A percentile compares a stretch with the other conserved stretches of the same genome.
Conservation (phyloP, 2,329 filamentous ascomycete genomes). For the Penicillium digitatum region DNA sequence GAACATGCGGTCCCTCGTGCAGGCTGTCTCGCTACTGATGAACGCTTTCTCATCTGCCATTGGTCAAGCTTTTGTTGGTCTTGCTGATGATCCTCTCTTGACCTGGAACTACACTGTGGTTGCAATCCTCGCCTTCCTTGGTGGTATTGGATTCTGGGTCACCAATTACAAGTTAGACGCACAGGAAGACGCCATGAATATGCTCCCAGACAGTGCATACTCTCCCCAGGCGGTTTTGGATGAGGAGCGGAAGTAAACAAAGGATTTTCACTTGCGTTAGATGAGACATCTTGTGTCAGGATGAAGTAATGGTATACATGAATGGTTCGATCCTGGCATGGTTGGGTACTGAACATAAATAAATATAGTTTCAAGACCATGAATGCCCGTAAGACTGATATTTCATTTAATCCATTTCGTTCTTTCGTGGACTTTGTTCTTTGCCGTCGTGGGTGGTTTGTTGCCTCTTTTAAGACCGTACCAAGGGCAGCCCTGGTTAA, state of each 20-base stretch:
- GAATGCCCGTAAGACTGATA: neutral
- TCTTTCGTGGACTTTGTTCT: neutral
- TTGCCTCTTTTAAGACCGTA: neutral
- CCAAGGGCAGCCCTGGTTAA: neutral
- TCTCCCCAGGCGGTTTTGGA: constrained; percentile 6
- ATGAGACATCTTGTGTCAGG: neutral
- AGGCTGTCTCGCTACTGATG: constrained; percentile 66
- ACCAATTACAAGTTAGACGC: constrained; percentile 62
- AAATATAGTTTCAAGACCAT: neutral
- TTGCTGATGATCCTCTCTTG: constrained; percentile 62
- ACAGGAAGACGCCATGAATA: constrained; percentile 65
- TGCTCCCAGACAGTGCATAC: constrained; percentile 26
- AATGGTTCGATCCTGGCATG: neutral
- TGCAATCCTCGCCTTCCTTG: constrained; percentile 59
- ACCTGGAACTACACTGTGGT: constrained; percentile 69
- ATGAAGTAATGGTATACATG: constrained; percentile 1
- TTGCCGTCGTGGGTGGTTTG: neutral
- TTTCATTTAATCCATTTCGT: neutral
- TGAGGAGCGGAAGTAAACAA: constrained; percentile 12
- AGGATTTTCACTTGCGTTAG: neutral
- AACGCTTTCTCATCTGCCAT: constrained; percentile 65
- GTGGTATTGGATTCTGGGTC: constrained; percentile 64
- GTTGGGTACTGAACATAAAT: neutral
- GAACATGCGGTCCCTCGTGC: constrained; percentile 76
- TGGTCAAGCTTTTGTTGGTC: constrained; percentile 62